A percentile compares a stretch with the other conserved stretches of the same genome.
Evolutionary conservation across 169 alveolate genomes (phyloP).

Genomic region (Toxoplasma gondii): DNA sequence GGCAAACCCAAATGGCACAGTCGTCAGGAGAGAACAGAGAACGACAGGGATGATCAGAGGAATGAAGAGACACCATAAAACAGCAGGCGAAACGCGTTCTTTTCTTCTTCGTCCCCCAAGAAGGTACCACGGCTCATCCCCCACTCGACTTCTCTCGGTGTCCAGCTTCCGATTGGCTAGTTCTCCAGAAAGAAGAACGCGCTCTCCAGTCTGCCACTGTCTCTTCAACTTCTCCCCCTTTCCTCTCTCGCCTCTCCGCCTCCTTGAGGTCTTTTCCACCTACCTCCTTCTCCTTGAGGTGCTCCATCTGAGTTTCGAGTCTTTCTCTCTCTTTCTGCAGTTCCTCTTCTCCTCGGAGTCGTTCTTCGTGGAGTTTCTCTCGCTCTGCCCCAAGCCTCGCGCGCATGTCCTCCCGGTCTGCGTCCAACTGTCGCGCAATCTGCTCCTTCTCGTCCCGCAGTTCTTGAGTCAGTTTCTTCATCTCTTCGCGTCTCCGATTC

Average conservation of each 20-base stretch:
- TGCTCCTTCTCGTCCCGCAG: background rate
- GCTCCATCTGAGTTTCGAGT: background rate
- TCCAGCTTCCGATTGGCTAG: no score
- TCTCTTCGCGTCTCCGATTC: background rate
- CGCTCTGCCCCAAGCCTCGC: background rate
- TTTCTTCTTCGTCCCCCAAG: no score
- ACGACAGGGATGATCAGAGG: no score
- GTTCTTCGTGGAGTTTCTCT: background rate
- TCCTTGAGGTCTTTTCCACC: background rate
- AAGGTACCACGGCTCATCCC: no score
- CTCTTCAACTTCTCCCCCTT: background rate
- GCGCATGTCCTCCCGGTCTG: background rate
- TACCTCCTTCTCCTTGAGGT: background rate
- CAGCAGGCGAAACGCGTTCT: no score
- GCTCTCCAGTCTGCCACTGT: no score
- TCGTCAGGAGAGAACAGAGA: no score
- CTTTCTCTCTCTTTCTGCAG: background rate
- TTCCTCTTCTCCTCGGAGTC: background rate
- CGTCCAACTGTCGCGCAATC: slow-evolving; percentile 10
- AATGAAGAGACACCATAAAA: no score
- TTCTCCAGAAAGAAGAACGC: no score
- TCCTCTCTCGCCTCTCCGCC: background rate
- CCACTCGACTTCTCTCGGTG: no score
- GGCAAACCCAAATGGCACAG: no score
- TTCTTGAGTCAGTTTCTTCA: background rate